These are phyloP conservation scores for Macrolepiota albuminosa DNA, from an alignment of 768 basidiomycete species.

Conservation along the genomic window DNA sequence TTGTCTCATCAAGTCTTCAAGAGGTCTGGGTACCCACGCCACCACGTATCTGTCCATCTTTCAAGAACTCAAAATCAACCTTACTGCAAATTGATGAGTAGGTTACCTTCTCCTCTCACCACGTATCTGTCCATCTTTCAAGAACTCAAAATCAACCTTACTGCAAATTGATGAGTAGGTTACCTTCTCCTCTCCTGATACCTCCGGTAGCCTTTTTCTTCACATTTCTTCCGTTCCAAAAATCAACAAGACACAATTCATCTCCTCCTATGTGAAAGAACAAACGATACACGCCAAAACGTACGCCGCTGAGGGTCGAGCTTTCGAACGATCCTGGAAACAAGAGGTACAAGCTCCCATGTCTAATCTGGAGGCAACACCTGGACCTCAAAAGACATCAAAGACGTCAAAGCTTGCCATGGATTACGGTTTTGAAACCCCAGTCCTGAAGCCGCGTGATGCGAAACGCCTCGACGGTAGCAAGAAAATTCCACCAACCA, in stretches of 20 bases:
- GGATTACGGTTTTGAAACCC: conserved; percentile 46
- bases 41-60: not conserved
- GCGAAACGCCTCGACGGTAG: conserved; percentile 1
- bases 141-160: not conserved
- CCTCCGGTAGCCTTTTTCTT: conserved; percentile 2
- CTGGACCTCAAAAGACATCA: not conserved
- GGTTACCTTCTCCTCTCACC: not conserved
- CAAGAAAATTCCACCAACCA: not conserved
- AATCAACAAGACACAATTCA: conserved; percentile 35
- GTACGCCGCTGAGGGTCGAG: conserved; percentile 39
- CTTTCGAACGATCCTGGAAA: conserved; percentile 27
- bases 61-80: not conserved
- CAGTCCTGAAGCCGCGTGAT: conserved; percentile 48
- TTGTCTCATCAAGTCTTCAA: not conserved
- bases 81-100: not conserved
- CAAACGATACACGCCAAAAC: conserved; percentile 40
- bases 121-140: not conserved
- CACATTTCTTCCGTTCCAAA: conserved; percentile 29
- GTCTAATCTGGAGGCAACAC: not conserved
- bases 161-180: not conserved
- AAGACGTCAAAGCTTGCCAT: not conserved
- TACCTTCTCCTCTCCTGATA: not conserved
- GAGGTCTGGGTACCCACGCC: not conserved
- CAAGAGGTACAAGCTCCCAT: not conserved
- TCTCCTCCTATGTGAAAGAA: conserved; percentile 44